These are phyloP conservation scores for Delitschia confertaspora DNA, from an alignment of 495 filamentous ascomycete species.

Conservation along the genomic window DNA sequence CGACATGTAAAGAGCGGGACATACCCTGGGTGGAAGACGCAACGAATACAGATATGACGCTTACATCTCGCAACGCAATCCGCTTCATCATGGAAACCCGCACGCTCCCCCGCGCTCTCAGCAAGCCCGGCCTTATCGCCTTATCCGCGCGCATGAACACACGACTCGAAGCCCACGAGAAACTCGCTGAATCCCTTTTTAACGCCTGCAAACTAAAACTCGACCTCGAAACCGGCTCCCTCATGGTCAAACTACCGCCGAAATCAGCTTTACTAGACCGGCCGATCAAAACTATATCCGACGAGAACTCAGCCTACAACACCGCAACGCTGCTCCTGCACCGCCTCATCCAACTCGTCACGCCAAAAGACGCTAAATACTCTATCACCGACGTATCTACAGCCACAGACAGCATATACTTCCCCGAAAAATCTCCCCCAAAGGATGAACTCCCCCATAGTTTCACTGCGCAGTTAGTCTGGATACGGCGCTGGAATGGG, in stretches of 20 bases:
- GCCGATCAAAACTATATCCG: conserved; percentile 4
- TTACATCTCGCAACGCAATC: conserved; percentile 73
- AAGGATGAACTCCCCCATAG: not conserved
- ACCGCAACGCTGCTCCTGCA: conserved; percentile 8
- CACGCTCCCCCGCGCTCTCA: conserved; percentile 59
- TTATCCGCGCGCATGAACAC: conserved; percentile 39
- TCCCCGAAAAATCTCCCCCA: not conserved
- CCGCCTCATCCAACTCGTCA: conserved; percentile 6
- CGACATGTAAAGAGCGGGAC: conserved; percentile 57
- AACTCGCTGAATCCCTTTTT: conserved; percentile 19
- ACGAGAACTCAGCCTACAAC: conserved; percentile 7
- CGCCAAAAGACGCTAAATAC: not conserved
- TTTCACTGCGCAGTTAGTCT: not conserved
- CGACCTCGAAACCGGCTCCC: conserved; percentile 17
- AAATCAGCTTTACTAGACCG: conserved; percentile 4
- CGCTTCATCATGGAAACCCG: conserved; percentile 50
- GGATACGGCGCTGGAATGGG: not conserved
- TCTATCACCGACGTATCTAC: conserved; percentile 1
- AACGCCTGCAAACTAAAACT: conserved; percentile 8
- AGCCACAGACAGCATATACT: conserved; percentile 6
- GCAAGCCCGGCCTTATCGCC: conserved; percentile 52
- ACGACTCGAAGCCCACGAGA: conserved; percentile 29
- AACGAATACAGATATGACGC: conserved; percentile 72
- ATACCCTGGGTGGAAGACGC: conserved; percentile 73
- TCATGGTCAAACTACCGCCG: conserved; percentile 15